Percentiles rank a stretch among this genome's conserved stretches.
Evolutionary conservation across 768 basidiomycete species (phyloP).

Genomic region (Rhizopogon roseolus): DNA sequence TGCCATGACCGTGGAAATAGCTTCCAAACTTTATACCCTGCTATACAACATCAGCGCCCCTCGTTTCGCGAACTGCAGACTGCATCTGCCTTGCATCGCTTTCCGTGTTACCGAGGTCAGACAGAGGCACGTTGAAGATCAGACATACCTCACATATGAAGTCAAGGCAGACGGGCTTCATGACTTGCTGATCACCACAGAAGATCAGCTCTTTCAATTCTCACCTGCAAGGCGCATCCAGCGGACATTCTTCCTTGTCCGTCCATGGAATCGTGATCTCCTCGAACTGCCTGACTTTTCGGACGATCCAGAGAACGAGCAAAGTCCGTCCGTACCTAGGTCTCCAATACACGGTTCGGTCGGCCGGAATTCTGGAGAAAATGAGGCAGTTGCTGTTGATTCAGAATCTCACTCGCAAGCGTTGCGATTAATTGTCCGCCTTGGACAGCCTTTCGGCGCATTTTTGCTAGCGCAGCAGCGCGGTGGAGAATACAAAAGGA

Average conservation of each 20-base stretch:
- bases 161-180: not conserved
- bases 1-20: not conserved
- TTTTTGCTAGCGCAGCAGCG: too few species aligned
- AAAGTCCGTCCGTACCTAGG: not conserved
- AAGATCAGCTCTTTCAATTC: not conserved
- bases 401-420: too few species aligned
- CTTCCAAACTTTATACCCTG: not conserved
- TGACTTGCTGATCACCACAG: not conserved
- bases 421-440: too few species aligned
- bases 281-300: not conserved
- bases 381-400: too few species aligned
- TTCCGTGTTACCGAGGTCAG: not conserved
- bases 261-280: not conserved
- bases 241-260: not conserved
- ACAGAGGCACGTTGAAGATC: too few species aligned
- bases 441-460: too few species aligned
- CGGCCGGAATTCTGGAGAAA: too few species aligned
- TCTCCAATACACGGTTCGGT: not conserved
- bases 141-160: not conserved
- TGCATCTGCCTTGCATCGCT: not conserved
- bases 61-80: not conserved
- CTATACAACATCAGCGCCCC: not conserved
- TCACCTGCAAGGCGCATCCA: not conserved
- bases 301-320: not conserved
- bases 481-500: too few species aligned